Base-by-base conservation (phyloP, 1,139 yeast species). In the Yamadazyma friedrichii region DNA sequence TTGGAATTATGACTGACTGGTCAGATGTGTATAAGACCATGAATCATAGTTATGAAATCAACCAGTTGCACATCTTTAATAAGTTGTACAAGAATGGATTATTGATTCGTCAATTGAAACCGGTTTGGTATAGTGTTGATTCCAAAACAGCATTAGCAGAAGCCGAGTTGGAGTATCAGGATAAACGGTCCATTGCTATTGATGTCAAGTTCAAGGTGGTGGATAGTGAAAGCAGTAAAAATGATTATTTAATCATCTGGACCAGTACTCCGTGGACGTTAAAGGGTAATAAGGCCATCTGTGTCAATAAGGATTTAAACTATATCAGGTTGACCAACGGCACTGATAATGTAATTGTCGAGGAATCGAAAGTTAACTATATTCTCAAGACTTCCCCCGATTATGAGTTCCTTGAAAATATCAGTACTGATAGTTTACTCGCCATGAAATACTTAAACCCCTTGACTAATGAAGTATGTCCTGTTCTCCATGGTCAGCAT, bases 261-360 rank as follows among this genome's bases (percentile, higher is more conserved):
- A 93, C 99, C 0, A 89, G 97, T 1, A 93, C 98, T 1, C 98
- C 98, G 0, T 93, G 99, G 99, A 94, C 99, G 0, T 69, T 94
- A 29, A 87, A 88, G 2, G 84, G 96, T 0, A 93, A 94, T 56
- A 74, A 76, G 47, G 98, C 98, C 0, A 80, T 93, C 39, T 85
- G 95, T 38, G 74, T 86, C 33, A 80, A 88, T 54, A 62, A 77
- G 24, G 65, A 72, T 1, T 65, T 87, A 46, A 59, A 61, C 0
- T 93, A 93, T 58, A 77, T 82, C 0, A 48, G 80, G n/a, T 43
- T 77, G 6, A 64, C 69, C 15, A 59, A 69, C 13, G 51, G 58
- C 0, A 54, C 62, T 36, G 82, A 75, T 11, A 53, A 63, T 30
- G 46, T 83, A 8, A 53, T 85, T 3, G 82, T 84, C 5, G 82